Percentiles rank a stretch among this genome's conserved stretches.
phyloP scores from a whole-genome alignment of 352 stramenopile genomes.

The Phytophthora pluvialis region DNA sequence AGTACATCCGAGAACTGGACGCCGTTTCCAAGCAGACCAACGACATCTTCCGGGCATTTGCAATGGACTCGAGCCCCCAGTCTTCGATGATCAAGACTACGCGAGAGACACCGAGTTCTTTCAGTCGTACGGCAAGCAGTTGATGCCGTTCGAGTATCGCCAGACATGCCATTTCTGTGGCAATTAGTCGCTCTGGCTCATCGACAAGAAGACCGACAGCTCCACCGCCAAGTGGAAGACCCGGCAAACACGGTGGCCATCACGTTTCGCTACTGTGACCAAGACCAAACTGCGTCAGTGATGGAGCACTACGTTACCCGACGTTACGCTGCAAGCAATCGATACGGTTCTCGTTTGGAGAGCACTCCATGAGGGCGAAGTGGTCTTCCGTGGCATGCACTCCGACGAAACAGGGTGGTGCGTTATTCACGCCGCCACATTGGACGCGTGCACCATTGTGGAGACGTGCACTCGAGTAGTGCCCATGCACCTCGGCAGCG shows the following conservation, averaged over 20 bases:
- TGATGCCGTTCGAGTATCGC: slow-evolving; percentile 16
- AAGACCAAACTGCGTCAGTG: background rate
- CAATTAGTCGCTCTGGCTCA: slow-evolving; percentile 9
- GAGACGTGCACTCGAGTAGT: slow-evolving; percentile 13
- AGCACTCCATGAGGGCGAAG: slow-evolving; percentile 13
- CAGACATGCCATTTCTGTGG: slow-evolving; percentile 23
- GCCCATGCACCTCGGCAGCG: background rate
- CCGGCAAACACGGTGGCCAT: slow-evolving; percentile 3
- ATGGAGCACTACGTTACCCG: background rate
- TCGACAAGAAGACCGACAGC: slow-evolving; percentile 11
- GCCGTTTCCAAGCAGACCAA: slow-evolving; percentile 7
- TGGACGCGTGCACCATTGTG: slow-evolving; percentile 6
- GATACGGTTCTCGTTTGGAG: slow-evolving; percentile 24
- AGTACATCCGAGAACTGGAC: slow-evolving; percentile 8
- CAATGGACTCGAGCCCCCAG: background rate
- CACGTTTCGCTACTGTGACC: background rate
- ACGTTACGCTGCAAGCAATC: slow-evolving; percentile 7
- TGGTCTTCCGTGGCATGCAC: slow-evolving; percentile 10
- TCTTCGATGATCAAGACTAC: slow-evolving; percentile 6
- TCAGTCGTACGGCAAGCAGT: slow-evolving; percentile 2
- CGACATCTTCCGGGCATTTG: background rate
- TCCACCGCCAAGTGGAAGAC: background rate
- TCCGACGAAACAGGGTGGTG: slow-evolving; percentile 25
- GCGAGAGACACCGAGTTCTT: slow-evolving; percentile 14
- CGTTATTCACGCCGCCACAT: slow-evolving; percentile 1